phyloP scores from a whole-genome alignment of 2,329 filamentous ascomycete species.

The Curvularia spicifera region DNA sequence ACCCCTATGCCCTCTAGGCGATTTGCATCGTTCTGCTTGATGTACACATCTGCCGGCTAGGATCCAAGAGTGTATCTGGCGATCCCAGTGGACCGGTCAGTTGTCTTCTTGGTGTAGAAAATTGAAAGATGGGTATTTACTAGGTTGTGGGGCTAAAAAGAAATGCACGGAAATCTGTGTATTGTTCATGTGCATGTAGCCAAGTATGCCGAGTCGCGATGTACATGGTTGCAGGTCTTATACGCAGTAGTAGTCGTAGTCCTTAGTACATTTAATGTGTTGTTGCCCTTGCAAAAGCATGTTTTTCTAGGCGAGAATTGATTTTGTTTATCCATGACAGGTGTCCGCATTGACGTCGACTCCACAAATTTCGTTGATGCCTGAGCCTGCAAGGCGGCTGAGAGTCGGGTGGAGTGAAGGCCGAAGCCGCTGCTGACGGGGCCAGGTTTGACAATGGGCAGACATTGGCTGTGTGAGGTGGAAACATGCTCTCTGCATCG shows the following conservation, averaged over 20 bases:
- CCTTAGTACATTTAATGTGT: conserved; percentile 43
- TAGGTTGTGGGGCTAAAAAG: conserved; percentile 24
- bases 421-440: not conserved
- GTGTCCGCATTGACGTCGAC: conserved; percentile 15
- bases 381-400: conserved; percentile 8
- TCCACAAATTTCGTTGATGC: conserved; percentile 26
- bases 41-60: conserved; percentile 1
- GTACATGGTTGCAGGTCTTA: conserved; percentile 35
- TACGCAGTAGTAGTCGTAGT: conserved; percentile 28
- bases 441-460: conserved; percentile 5
- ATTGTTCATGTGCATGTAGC: conserved; percentile 40
- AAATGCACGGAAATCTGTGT: conserved; percentile 32
- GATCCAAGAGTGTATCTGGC: conserved; percentile 1
- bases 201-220: conserved; percentile 29
- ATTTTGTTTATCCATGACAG: conserved; percentile 30
- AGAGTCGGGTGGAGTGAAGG: not conserved
- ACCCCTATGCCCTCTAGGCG: conserved; percentile 70
- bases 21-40: conserved; percentile 7
- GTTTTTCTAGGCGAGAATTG: conserved; percentile 14
- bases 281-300: conserved; percentile 21
- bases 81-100: conserved; percentile 8
- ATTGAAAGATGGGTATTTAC: conserved; percentile 44
- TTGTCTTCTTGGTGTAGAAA: conserved; percentile 36
- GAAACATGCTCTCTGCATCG: conserved; percentile 13
- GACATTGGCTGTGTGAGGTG: conserved; percentile 11